Evolutionary conservation across 768 basidiomycete genomes (phyloP).

Genomic region (Tulasnella calospora): DNA sequence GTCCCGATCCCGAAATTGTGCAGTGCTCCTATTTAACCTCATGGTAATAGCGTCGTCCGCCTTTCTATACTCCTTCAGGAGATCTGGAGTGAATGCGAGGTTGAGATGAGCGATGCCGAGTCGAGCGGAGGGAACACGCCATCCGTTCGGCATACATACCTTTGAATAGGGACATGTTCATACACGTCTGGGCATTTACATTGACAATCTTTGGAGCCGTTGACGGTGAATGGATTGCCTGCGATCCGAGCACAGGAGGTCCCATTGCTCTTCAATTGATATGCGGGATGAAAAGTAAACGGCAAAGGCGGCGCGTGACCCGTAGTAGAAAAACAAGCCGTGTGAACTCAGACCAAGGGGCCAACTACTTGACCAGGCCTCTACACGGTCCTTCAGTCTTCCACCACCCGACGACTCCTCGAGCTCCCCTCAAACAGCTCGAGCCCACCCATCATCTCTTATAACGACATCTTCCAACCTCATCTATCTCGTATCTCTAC

Average conservation of each 20-base stretch:
- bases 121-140: background rate
- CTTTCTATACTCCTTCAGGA: conserved; percentile 74
- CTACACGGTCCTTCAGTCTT: background rate
- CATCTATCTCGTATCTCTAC: background rate
- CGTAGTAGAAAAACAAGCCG: background rate
- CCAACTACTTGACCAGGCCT: background rate
- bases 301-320: background rate
- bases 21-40: conserved; percentile 74
- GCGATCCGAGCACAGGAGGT: conserved; percentile 50
- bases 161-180: conserved; percentile 74
- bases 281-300: background rate
- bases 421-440: background rate
- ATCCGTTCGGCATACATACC: conserved; percentile 38
- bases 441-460: background rate
- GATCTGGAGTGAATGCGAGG: conserved; percentile 44
- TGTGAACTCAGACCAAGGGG: background rate
- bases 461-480: background rate
- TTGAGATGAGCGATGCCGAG: conserved; percentile 14
- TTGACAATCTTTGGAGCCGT: conserved; percentile 59
- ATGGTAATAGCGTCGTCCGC: conserved; percentile 76
- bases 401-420: background rate
- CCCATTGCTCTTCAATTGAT: background rate
- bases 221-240: conserved; percentile 62
- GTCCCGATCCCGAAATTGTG: conserved; percentile 68
- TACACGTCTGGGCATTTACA: conserved; percentile 67